Evolutionary conservation across 2,329 filamentous ascomycete genomes (phyloP).

Genomic region (Ophiocordyceps robertsii): DNA sequence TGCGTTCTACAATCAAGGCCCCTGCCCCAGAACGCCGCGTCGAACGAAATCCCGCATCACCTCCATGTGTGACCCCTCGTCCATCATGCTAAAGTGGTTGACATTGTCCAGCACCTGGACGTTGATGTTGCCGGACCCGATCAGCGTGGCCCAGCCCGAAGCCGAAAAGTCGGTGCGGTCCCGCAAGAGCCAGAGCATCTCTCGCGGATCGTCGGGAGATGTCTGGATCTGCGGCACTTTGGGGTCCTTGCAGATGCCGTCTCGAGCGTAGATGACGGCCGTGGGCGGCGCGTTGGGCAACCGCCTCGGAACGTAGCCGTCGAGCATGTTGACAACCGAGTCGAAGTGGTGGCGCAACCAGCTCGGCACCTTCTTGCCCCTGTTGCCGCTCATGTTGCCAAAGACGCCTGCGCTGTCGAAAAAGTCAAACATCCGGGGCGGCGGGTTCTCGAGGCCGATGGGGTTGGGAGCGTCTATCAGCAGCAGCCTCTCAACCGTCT

Average conservation of each 20-base stretch:
- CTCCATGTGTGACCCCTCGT: not conserved
- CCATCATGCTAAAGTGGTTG: constrained; percentile 67
- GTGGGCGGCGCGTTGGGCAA: constrained; percentile 44
- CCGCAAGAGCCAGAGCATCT: constrained; percentile 57
- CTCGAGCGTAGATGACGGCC: constrained; percentile 57
- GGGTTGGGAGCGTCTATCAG: constrained; percentile 56
- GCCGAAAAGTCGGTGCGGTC: constrained; percentile 53
- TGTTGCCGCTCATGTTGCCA: constrained; percentile 43
- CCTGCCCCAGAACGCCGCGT: too few species aligned
- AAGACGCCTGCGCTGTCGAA: constrained; percentile 61
- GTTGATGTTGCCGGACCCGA: constrained; percentile 48
- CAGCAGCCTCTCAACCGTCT: constrained; percentile 45
- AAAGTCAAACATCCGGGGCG: constrained; percentile 50
- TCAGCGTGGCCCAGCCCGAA: constrained; percentile 10
- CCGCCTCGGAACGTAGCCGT: constrained; percentile 53
- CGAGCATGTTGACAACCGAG: constrained; percentile 52
- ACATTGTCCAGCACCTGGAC: constrained; percentile 53
- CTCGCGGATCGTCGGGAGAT: constrained; percentile 35
- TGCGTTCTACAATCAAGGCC: too few species aligned
- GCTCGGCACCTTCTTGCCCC: constrained; percentile 37
- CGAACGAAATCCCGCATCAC: too few species aligned
- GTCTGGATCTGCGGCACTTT: constrained; percentile 26
- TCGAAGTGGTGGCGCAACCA: constrained; percentile 66
- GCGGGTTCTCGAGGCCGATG: constrained; percentile 54
- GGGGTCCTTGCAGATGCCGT: constrained; percentile 58